Evolutionary conservation across 805 yeast genomes (phyloP), one percentile per base, ranked within the genome.

Genomic region (Hanseniaspora hatyaiensis): DNA sequence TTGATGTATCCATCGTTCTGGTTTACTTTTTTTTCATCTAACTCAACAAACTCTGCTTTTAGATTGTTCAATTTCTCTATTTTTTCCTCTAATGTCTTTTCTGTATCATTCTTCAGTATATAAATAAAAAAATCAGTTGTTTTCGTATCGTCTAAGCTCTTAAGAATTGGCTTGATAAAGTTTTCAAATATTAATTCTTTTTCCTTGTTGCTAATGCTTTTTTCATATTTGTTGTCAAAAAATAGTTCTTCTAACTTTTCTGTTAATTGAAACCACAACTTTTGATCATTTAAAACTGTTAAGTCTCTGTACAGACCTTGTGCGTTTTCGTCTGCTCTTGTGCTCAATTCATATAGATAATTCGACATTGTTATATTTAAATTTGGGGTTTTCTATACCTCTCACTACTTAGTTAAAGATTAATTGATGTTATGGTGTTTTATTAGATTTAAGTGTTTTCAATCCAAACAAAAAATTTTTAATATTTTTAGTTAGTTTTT

Each of bases 251-350:
- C 65, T 50, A 92, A 68, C 6, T 75, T 65, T 52, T 75, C 74
- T 2, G 96, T 84, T 60, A 92, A 73, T 68, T 92, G 97, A 66
- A 82, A 94, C 96, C 96, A 92, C 61, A 89, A 73, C 63, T 86
- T 87, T 55, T 95, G 72, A 59, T 87, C 95, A 65, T 85, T 82
- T 50, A 71, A 69, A 57, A 86, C 95, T 59, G 88, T 96, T 60
- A 89, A 73, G 32, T 61, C 61, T 26, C 56, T 52, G 28, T 62
- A 61, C n/a, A 60, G 28, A 20, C 23, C 6, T 26, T 36, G 32
- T 8, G 31, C 8, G 16, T 39, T 20, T 15, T 32, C 34, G 6
- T 13, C 18, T 13, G 34, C 19, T 5, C 18, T 20, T 8, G 19
- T 20, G 13, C 47, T 43, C n/a, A 43, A 15, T 29, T 43, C 41